phyloP scores from a whole-genome alignment of 805 yeast genomes.

The Yarrowia keelungensis region DNA sequence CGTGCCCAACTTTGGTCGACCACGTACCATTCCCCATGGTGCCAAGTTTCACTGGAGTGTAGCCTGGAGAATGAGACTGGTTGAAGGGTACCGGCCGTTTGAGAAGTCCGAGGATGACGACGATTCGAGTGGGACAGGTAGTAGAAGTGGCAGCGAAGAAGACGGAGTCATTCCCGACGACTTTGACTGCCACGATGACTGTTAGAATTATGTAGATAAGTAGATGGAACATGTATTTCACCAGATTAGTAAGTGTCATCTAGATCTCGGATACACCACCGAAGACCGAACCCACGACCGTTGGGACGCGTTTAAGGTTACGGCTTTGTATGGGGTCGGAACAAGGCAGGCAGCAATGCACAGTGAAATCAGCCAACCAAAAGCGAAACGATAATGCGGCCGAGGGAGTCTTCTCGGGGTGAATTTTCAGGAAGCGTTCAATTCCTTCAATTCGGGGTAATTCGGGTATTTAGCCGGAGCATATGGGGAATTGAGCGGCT shows the following conservation, averaged over 20 bases:
- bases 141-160: not conserved
- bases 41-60: slow-evolving; percentile 38
- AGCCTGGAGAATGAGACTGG: slow-evolving; percentile 14
- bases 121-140: not conserved
- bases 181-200: slow-evolving; percentile 14
- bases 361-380: slow-evolving; percentile 31
- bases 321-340: slow-evolving; percentile 1
- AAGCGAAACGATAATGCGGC: slow-evolving; percentile 29
- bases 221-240: too few relatives aligned
- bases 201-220: not conserved
- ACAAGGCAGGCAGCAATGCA: slow-evolving; percentile 19
- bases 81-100: slow-evolving; percentile 18
- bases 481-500: not conserved
- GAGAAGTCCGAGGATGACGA: not conserved
- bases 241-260: not conserved
- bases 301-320: slow-evolving; percentile 8
- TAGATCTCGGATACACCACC: not conserved
- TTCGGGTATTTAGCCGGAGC: not conserved
- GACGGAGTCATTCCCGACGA: slow-evolving; percentile 20
- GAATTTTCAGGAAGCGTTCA: not conserved
- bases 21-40: slow-evolving; percentile 10
- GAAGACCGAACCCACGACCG: not conserved
- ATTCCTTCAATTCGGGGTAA: not conserved
- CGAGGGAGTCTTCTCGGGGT: not conserved
- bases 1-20: slow-evolving; percentile 14